A percentile compares a stretch with the other conserved stretches of the same genome.
Conservation (phyloP, 78 protist species). For the Paratrimastix pyriformis region DNA sequence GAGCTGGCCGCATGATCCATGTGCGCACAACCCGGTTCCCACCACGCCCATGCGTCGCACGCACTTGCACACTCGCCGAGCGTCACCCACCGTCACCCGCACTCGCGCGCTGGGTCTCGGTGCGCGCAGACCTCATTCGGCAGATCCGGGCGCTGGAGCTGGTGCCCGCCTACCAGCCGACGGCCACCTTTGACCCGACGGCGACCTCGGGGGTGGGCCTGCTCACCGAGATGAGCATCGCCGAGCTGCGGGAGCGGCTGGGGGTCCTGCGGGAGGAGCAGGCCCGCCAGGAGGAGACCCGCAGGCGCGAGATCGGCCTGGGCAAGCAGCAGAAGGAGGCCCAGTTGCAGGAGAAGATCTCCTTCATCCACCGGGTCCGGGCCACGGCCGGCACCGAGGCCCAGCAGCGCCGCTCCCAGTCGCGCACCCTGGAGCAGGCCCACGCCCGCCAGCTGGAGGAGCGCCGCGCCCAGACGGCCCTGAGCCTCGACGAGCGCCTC, state of each 20-base stretch:
- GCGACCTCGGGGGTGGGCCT: slow-evolving; percentile 8
- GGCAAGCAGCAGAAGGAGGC: slow-evolving; percentile 3
- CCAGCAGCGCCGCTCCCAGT: too few relatives aligned
- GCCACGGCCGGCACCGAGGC: neutral
- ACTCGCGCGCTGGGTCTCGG: too few relatives aligned
- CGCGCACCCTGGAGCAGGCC: too few relatives aligned
- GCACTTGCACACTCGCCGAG: too few relatives aligned
- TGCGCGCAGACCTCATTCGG: slow-evolving; percentile 2
- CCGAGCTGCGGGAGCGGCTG: slow-evolving; percentile 34
- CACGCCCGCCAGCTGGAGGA: too few relatives aligned
- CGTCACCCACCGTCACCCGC: too few relatives aligned
- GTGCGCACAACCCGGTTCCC: too few relatives aligned
- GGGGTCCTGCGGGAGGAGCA: neutral
- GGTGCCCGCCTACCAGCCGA: slow-evolving; percentile 16
- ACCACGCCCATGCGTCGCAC: too few relatives aligned
- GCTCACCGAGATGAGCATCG: slow-evolving; percentile 19
- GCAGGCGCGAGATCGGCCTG: slow-evolving; percentile 6
- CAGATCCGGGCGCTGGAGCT: slow-evolving; percentile 37
- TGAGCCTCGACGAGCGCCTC: neutral
- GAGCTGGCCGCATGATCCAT: too few relatives aligned
- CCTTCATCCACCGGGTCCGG: neutral
- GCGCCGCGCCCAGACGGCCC: too few relatives aligned
- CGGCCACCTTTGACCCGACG: slow-evolving; percentile 14
- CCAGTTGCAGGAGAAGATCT: neutral
- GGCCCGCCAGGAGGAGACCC: neutral